These are phyloP conservation scores for Leishmania amazonensis DNA, from an alignment of 208 protist genomes.

Conservation along the genomic window DNA sequence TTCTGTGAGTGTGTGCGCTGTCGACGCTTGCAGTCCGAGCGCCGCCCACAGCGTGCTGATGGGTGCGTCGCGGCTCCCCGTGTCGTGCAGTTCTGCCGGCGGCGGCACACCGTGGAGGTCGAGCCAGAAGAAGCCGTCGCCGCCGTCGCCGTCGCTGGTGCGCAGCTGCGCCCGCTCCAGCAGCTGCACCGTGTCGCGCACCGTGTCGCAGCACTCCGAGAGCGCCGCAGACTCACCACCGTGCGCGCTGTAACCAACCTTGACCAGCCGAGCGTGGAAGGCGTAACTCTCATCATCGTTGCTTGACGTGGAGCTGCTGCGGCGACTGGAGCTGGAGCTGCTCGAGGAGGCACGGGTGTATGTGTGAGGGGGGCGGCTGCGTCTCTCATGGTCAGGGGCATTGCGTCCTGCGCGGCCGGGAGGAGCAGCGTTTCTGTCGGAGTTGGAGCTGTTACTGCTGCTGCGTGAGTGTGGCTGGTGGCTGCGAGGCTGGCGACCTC, in stretches of 20 bases:
- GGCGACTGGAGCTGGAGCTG: slow-evolving; percentile 7
- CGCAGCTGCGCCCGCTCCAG: slow-evolving; percentile 4
- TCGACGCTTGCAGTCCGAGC: slow-evolving; percentile 6
- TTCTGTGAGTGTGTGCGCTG: background rate
- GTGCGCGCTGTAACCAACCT: slow-evolving; percentile 7
- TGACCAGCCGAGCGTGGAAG: slow-evolving; percentile 21
- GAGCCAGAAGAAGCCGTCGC: slow-evolving; percentile 33
- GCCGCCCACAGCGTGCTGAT: slow-evolving; percentile 16
- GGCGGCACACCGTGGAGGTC: slow-evolving; percentile 39
- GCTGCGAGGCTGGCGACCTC: background rate
- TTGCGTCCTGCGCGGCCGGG: background rate
- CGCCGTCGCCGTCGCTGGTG: background rate
- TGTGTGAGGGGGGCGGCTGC: slow-evolving; percentile 8
- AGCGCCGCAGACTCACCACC: background rate
- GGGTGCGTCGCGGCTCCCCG: background rate
- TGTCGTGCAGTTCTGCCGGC: slow-evolving; percentile 1
- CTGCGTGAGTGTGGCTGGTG: slow-evolving; percentile 9
- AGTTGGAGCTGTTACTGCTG: slow-evolving; percentile 11
- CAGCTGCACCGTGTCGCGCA: slow-evolving; percentile 7
- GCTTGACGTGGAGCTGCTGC: background rate
- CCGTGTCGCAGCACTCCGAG: slow-evolving; percentile 22
- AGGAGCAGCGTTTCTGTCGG: background rate
- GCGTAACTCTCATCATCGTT: background rate
- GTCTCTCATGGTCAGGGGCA: background rate
- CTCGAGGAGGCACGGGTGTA: slow-evolving; percentile 1